Evolutionary conservation across 352 stramenopile genomes (phyloP).

Genomic region (Phytophthora quininea): DNA sequence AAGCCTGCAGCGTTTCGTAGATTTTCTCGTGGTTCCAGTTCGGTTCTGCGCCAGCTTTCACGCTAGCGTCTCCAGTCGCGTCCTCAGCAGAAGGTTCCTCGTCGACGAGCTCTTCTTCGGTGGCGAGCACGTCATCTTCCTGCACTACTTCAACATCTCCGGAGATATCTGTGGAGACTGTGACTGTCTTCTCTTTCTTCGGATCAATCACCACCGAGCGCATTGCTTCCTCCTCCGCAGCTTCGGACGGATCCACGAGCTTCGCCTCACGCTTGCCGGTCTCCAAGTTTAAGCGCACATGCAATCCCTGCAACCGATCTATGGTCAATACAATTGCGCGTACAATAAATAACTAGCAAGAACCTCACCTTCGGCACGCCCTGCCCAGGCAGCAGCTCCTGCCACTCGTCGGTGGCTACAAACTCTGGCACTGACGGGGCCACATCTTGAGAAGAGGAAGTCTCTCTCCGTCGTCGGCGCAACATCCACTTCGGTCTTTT

Average conservation of each 20-base stretch:
- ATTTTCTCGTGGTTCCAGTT: constrained; percentile 90
- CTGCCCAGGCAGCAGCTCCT: constrained; percentile 69
- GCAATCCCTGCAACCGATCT: constrained; percentile 60
- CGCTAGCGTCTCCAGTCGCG: constrained; percentile 20
- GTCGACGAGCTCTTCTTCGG: constrained; percentile 17
- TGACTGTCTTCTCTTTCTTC: constrained; percentile 51
- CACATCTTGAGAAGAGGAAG: neutral
- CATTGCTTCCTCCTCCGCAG: constrained; percentile 35
- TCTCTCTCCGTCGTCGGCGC: neutral
- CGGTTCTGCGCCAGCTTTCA: constrained; percentile 47
- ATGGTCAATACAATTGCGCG: constrained; percentile 5
- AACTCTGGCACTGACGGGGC: constrained; percentile 45
- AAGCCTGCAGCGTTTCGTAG: constrained; percentile 76
- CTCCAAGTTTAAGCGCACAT: constrained; percentile 83
- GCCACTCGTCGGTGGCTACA: constrained; percentile 62
- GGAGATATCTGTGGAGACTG: constrained; percentile 57
- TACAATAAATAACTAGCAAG: neutral
- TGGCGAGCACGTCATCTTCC: constrained; percentile 26
- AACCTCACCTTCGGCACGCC: constrained; percentile 59
- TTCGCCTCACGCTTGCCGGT: constrained; percentile 88
- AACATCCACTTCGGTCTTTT: constrained; percentile 17
- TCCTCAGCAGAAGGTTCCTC: constrained; percentile 6
- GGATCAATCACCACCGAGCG: constrained; percentile 42
- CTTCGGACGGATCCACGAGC: constrained; percentile 57
- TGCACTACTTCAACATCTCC: constrained; percentile 48